Conservation (phyloP, 2,329 filamentous ascomycete genomes). For the Aurifilum marmelostoma region DNA sequence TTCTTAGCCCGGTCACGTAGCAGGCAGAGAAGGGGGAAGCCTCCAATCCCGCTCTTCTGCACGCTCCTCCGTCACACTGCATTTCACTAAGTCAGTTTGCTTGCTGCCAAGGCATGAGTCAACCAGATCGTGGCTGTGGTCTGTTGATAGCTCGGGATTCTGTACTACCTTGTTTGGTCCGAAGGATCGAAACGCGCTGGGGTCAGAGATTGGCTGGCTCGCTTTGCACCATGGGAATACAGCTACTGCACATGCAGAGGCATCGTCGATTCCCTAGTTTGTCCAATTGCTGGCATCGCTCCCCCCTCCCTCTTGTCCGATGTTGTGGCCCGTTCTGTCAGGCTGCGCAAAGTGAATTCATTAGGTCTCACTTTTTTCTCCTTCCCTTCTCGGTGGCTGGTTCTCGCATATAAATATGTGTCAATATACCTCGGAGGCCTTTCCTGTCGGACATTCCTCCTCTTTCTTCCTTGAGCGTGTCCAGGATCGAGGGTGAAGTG, state of each 20-base stretch:
- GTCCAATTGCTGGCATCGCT: slow-evolving; percentile 13
- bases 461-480: background rate
- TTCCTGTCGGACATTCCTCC: background rate
- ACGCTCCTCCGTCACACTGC: background rate
- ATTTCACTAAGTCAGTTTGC: background rate
- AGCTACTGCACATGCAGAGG: slow-evolving; percentile 20
- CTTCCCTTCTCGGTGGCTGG: background rate
- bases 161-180: background rate
- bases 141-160: background rate
- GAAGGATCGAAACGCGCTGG: background rate
- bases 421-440: too few species aligned
- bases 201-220: slow-evolving; percentile 11
- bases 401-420: background rate
- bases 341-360: too few species aligned
- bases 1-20: background rate
- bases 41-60: too few species aligned
- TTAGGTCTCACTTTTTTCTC: background rate
- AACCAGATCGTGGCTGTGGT: background rate
- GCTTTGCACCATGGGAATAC: background rate
- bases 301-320: too few species aligned
- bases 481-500: background rate
- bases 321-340: background rate
- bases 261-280: slow-evolving; percentile 1
- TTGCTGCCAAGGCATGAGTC: background rate
- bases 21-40: background rate